Base-by-base conservation (phyloP, 345 rosid genomes). In the Mercurialis annua region DNA sequence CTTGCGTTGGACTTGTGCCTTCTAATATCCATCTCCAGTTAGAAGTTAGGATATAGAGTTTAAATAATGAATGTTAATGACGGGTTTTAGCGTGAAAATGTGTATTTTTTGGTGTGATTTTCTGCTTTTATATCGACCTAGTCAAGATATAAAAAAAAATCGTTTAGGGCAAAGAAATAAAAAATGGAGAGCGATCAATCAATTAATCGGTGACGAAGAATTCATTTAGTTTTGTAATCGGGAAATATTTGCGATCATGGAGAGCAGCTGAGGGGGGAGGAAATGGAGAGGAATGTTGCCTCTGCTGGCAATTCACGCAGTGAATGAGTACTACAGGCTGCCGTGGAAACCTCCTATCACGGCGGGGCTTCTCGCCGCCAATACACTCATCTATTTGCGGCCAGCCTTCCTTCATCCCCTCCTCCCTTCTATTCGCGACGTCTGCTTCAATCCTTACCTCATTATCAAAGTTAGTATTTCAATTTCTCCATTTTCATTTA, bases 291-390 rank as follows among this genome's bases (percentile, higher is more conserved):
- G 97, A 59, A 77, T 90, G 95, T 26, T 94, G 65, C 92, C 95
- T 49, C 67, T 94, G 24, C 83, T 91, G 4, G 97, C 90, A 27
- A 40, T 94, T 51, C 92, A 90, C 76, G 84, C 91, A 29, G 81
- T 81, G 49, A 80, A 62, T 56, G 93, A 89, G 78, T 91, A 91
- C 74, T 83, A 84, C 66, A 73, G 96, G 63, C 82, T 87, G 50
- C 92, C 88, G 21, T 81, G 93, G 92, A 94, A 87, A 77, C 98
- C 99, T 0, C 99, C 99, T 0, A 89, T 94, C 47, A 91, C 98
- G 17, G 95, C 92, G 15, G 90, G 85, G 46, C 90, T 94, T 24
- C 66, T 94, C 23, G 90, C 89, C 31, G 86, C 93, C 49, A 94
- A 94, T 66, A 79, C 90, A 58, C 82, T 91, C 62, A 73, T 82